Evolutionary conservation across 1,284 basidiomycete genomes (phyloP).

Genomic region (Ganoderma resinaceum): DNA sequence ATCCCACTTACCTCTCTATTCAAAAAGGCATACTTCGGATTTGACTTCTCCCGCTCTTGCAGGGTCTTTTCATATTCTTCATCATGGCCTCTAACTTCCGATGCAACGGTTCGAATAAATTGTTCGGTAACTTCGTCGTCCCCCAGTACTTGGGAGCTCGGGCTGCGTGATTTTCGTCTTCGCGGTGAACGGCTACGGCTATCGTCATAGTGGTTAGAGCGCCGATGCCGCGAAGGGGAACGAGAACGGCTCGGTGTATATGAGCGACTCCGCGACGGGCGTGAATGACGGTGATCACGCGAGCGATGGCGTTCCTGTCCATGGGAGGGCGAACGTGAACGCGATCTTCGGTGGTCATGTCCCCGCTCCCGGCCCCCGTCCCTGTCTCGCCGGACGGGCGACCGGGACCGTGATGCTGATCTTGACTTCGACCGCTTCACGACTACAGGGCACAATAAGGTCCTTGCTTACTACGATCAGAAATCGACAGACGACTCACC

Average conservation of each 20-base stretch:
- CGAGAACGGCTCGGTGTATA: constrained; percentile 46
- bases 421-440: constrained; percentile 36
- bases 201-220: constrained; percentile 40
- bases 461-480: background rate
- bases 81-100: constrained; percentile 85
- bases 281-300: constrained; percentile 47
- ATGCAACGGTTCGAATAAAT: constrained; percentile 87
- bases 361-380: constrained; percentile 27
- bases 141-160: constrained; percentile 42
- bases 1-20: constrained; percentile 64
- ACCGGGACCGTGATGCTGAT: constrained; percentile 31
- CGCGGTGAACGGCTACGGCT: constrained; percentile 56
- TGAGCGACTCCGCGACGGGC: constrained; percentile 49
- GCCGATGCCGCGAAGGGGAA: constrained; percentile 47
- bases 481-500: constrained; percentile 54
- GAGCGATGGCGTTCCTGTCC: constrained; percentile 47
- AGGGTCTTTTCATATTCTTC: constrained; percentile 79
- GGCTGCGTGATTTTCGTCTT: constrained; percentile 47
- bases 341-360: constrained; percentile 34
- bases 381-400: constrained; percentile 38
- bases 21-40: constrained; percentile 86
- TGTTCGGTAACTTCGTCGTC: constrained; percentile 80
- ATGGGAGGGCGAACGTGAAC: constrained; percentile 57
- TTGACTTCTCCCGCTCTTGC: constrained; percentile 78
- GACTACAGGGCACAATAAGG: constrained; percentile 34